Evolutionary conservation across 169 alveolate genomes (phyloP), one percentile per base, ranked within the genome.

Genomic region (Besnoitia besnoiti): DNA sequence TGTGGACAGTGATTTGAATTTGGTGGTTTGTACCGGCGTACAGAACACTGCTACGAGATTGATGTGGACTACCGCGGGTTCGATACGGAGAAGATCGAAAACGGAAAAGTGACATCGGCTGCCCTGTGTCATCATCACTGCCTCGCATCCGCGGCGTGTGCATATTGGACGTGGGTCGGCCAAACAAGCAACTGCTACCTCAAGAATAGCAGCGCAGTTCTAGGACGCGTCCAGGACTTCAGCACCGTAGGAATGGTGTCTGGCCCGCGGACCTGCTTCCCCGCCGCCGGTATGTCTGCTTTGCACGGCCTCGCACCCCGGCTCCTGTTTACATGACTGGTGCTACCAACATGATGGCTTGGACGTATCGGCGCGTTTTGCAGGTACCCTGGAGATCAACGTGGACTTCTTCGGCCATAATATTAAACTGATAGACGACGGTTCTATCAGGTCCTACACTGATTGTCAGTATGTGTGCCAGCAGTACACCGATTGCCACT

Each of bases 151-250:
- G 39, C 50, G 33, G 4, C 14, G 5, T 77, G 87, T 35, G 33
- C 40, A 24, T 77, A 77, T 35, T 77, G 50, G 62, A 77, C 47
- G 24, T 77, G 87, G 87, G 35, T 77, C 40, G 37, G 47, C 40
- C 35, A 21, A 30, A 77, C 33, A 27, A 85, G 49, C 33, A 85
- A 85, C 55, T 85, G 91, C 55, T 85, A 85, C 61, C 82, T 85
- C 51, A 85, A 85, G 80, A 85, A 37, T 55, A 67, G 49, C 30
- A 30, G 37, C 33, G 91, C 91, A 24, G 84, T 85, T n/a, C 55
- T 59, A 44, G 91, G 91, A n/a, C 39, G 75, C 47, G 49, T 30
- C 14, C 37, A 39, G 30, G 91, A 55, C 84, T 30, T 40, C 42
- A 19, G 59, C 42, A 50, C 84, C n/a, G 46, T 51, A 21, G 91